Conservation (phyloP, 1,284 basidiomycete genomes). For the Amylostereum areolatum region DNA sequence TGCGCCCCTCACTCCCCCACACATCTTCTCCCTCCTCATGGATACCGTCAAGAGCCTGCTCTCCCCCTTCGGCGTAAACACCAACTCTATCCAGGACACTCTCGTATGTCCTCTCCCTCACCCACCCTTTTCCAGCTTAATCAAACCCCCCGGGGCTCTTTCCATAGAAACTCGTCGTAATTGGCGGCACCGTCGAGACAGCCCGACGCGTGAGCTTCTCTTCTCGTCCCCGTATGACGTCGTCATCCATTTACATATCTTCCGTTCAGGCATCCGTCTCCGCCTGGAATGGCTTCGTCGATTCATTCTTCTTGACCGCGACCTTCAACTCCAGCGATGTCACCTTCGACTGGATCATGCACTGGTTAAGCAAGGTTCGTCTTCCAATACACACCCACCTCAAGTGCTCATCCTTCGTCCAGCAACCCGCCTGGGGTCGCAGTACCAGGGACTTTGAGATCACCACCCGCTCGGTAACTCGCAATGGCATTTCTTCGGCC, state of each 20-base stretch:
- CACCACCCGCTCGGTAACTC: constrained; percentile 64
- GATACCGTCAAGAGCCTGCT: constrained; percentile 15
- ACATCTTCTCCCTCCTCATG: constrained; percentile 8
- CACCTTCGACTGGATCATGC: constrained; percentile 82
- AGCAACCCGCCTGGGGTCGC: constrained; percentile 83
- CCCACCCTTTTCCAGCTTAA: neutral
- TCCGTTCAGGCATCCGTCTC: constrained; percentile 45
- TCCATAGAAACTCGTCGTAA: constrained; percentile 67
- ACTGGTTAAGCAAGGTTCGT: constrained; percentile 73
- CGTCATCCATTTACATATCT: constrained; percentile 6
- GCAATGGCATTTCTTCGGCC: constrained; percentile 54
- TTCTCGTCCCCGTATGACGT: constrained; percentile 1
- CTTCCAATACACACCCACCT: constrained; percentile 1
- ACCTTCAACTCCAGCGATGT: constrained; percentile 83
- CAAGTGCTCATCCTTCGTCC: constrained; percentile 1
- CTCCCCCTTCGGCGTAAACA: constrained; percentile 15
- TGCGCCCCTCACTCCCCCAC: neutral
- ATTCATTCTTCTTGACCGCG: constrained; percentile 79
- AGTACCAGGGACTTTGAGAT: constrained; percentile 78
- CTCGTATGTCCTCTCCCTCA: constrained; percentile 10
- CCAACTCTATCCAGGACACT: constrained; percentile 17
- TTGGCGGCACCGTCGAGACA: constrained; percentile 74
- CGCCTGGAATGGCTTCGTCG: constrained; percentile 82
- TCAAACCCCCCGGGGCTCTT: constrained; percentile 2
- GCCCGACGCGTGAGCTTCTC: constrained; percentile 44